Evolutionary conservation across 495 filamentous ascomycete species (phyloP).

Genomic region (Penicillium coffeae): DNA sequence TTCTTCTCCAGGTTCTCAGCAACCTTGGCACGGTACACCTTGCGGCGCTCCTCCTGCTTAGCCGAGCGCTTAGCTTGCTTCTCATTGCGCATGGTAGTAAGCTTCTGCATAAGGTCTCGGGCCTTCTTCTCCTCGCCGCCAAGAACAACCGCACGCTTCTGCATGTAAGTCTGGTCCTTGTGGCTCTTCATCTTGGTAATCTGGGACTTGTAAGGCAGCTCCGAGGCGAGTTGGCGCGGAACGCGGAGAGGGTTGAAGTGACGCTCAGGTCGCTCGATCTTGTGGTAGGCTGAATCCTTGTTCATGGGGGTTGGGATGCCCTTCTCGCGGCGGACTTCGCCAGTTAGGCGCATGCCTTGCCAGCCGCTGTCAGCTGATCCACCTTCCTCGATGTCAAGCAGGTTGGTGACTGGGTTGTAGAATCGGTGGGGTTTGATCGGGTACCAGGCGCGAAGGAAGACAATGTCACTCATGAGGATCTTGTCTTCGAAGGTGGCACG

Average conservation of each 20-base stretch:
- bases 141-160: conserved; percentile 87
- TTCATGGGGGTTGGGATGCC: conserved; percentile 70
- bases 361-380: conserved; percentile 49
- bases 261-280: conserved; percentile 72
- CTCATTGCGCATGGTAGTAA: conserved; percentile 87
- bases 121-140: conserved; percentile 83
- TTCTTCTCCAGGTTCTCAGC: conserved; percentile 78
- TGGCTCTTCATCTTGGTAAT: conserved; percentile 76
- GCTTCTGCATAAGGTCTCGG: conserved; percentile 86
- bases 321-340: conserved; percentile 77
- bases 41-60: conserved; percentile 81
- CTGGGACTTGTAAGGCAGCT: conserved; percentile 90
- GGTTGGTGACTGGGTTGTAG: conserved; percentile 94
- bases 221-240: conserved; percentile 75
- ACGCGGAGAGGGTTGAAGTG: conserved; percentile 95
- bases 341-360: conserved; percentile 91
- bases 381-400: conserved; percentile 53
- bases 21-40: conserved; percentile 74
- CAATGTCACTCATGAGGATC: conserved; percentile 91
- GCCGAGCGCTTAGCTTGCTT: conserved; percentile 73
- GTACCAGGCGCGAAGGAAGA: conserved; percentile 95
- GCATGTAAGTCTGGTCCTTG: conserved; percentile 81
- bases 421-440: conserved; percentile 89
- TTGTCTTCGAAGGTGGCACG: conserved; percentile 98
- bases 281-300: conserved; percentile 76